Evolutionary conservation across 768 basidiomycete genomes (phyloP).

Genomic region (Panaeolus papilionaceus): DNA sequence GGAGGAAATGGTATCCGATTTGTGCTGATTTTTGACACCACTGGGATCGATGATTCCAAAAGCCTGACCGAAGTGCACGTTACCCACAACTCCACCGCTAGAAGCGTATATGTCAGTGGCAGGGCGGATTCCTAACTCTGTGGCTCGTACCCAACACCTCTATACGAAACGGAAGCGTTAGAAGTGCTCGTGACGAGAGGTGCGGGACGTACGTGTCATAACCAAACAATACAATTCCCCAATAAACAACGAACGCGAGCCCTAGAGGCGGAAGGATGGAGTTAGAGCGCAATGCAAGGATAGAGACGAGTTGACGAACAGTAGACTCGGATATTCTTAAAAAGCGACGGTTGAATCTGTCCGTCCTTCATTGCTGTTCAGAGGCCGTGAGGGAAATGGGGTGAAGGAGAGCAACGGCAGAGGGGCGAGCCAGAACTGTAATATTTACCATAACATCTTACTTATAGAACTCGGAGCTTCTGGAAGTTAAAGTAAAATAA

Average conservation of each 20-base stretch:
- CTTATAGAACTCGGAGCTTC: conserved; percentile 6
- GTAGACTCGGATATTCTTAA: conserved; percentile 71
- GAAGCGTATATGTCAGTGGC: background rate
- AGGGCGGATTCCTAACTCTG: too few relatives aligned
- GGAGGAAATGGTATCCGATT: conserved; percentile 64
- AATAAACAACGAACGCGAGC: conserved; percentile 76
- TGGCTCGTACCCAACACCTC: conserved; percentile 27
- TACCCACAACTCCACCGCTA: conserved; percentile 55
- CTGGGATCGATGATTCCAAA: conserved; percentile 62
- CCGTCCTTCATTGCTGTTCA: background rate
- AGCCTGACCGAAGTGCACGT: conserved; percentile 45
- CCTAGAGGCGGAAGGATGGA: conserved; percentile 42
- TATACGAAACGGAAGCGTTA: conserved; percentile 13
- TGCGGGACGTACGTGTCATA: conserved; percentile 69
- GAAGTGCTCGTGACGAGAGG: background rate
- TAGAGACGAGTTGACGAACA: conserved; percentile 43
- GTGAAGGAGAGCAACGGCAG: background rate
- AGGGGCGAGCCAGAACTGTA: background rate
- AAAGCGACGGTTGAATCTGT: conserved; percentile 21
- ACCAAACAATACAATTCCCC: conserved; percentile 85
- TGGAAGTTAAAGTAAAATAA: conserved; percentile 6
- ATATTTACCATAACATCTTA: background rate
- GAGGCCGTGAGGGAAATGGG: background rate
- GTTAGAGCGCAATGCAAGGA: background rate
- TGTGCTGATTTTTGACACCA: conserved; percentile 43